Percentiles rank a stretch among this genome's conserved stretches.
These are phyloP conservation scores for Aspergillus novofumigatus DNA, from an alignment of 2,329 filamentous ascomycete genomes.

Conservation along the genomic window DNA sequence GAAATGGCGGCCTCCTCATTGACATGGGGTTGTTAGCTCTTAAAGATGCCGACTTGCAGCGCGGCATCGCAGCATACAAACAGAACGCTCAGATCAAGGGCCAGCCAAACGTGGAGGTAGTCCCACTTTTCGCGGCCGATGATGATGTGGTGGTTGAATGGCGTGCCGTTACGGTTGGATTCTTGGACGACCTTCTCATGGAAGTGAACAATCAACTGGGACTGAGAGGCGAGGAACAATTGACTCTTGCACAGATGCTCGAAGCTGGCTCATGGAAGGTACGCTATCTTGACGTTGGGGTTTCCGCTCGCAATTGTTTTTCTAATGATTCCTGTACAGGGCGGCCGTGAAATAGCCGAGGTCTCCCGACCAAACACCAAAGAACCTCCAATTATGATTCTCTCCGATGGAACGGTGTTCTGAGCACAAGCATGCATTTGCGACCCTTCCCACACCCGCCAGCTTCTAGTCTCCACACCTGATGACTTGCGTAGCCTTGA, in stretches of 20 bases:
- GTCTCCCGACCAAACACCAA: conserved; percentile 94
- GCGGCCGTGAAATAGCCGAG: conserved; percentile 91
- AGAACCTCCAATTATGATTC: conserved; percentile 91
- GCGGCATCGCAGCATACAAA: conserved; percentile 66
- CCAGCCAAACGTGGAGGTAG: conserved; percentile 67
- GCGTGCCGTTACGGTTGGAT: conserved; percentile 70
- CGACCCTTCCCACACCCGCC: conserved; percentile 19
- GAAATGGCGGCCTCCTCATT: conserved; percentile 84
- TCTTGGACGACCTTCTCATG: conserved; percentile 65
- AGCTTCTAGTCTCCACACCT: conserved; percentile 8
- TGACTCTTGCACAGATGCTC: conserved; percentile 81
- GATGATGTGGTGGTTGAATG: conserved; percentile 79
- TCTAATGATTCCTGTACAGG: conserved; percentile 49
- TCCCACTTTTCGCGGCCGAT: conserved; percentile 67
- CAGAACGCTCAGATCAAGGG: conserved; percentile 69
- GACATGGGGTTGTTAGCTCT: conserved; percentile 76
- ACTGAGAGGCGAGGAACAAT: conserved; percentile 63
- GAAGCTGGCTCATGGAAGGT: conserved; percentile 99
- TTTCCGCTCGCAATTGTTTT: conserved; percentile 1
- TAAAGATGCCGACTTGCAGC: conserved; percentile 64
- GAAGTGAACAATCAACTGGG: conserved; percentile 67
- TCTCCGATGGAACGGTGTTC: conserved; percentile 95
- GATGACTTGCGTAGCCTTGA: conserved; percentile 22
- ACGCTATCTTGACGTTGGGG: conserved; percentile 26
- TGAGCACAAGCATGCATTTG: conserved; percentile 42